Conservation (phyloP, 805 yeast genomes). For the Pichia occidentalis region DNA sequence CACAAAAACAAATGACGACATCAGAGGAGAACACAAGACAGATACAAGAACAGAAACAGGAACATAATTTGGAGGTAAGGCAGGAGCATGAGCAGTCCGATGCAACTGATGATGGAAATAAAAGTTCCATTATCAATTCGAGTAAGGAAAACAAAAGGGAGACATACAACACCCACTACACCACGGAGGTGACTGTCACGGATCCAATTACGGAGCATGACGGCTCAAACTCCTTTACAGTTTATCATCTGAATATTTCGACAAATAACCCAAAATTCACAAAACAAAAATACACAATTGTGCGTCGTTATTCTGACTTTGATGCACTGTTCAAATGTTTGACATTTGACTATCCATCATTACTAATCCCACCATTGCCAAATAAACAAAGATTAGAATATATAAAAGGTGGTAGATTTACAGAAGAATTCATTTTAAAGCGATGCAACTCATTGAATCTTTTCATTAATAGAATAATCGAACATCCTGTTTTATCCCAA, state of each 20-base stretch:
- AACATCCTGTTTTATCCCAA: constrained; percentile 65
- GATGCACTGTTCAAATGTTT: constrained; percentile 69
- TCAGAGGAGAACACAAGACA: no score
- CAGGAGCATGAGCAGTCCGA: no score
- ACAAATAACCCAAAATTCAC: constrained; percentile 58
- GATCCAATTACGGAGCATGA: constrained; percentile 68
- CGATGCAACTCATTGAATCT: constrained; percentile 75
- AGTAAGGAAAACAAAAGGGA: no score
- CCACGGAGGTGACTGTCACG: constrained; percentile 37
- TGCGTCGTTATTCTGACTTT: constrained; percentile 86
- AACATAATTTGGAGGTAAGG: no score
- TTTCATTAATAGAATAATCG: constrained; percentile 64
- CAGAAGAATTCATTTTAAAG: constrained; percentile 74
- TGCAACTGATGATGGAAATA: no score
- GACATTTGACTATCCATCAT: constrained; percentile 72
- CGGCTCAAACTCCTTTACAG: constrained; percentile 68
- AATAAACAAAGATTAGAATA: constrained; percentile 88
- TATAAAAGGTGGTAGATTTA: constrained; percentile 87
- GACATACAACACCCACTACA: background rate
- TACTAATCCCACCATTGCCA: constrained; percentile 89
- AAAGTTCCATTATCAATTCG: no score
- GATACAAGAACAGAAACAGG: no score
- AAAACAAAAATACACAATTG: constrained; percentile 39
- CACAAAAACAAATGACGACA: no score
- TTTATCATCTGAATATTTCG: constrained; percentile 60